Percentiles rank a stretch among this genome's conserved stretches.
These are phyloP conservation scores for Pseudevernia furfuracea DNA, from an alignment of 495 filamentous ascomycete genomes.

Conservation along the genomic window DNA sequence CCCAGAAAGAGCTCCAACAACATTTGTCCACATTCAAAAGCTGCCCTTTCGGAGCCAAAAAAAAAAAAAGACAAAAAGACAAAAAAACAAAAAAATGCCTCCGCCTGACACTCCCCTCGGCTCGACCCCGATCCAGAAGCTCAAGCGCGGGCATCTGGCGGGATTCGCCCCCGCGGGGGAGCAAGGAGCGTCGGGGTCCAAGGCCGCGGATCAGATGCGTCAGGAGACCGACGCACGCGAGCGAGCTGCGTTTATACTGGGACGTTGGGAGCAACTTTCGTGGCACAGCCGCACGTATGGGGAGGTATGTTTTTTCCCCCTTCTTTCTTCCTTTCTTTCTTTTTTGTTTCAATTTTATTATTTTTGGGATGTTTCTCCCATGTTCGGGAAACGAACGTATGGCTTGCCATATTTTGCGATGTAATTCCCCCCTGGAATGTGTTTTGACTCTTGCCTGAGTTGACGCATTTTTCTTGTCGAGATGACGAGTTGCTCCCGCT, in stretches of 20 bases:
- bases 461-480: too few relatives aligned
- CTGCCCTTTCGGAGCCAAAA: too few relatives aligned
- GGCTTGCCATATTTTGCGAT: too few relatives aligned
- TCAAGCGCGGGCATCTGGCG: not conserved
- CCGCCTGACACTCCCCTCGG: not conserved
- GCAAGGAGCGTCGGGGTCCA: too few relatives aligned
- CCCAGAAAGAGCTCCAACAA: too few relatives aligned
- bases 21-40: too few relatives aligned
- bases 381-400: too few relatives aligned
- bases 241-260: slow-evolving; percentile 9
- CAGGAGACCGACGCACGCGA: slow-evolving; percentile 15
- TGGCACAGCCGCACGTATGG: slow-evolving; percentile 3
- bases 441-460: too few relatives aligned
- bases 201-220: slow-evolving; percentile 3
- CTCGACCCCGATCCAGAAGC: not conserved
- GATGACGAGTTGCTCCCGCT: not conserved
- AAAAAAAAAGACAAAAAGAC: too few relatives aligned
- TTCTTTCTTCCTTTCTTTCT: not conserved
- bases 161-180: not conserved
- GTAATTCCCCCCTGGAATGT: too few relatives aligned
- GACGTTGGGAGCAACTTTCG: slow-evolving; percentile 20
- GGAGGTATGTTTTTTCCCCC: slow-evolving; percentile 18
- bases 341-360: not conserved
- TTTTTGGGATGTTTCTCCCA: too few relatives aligned
- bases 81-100: not conserved